phyloP scores from a whole-genome alignment of 169 alveolate species.

The Plasmodium inui region DNA sequence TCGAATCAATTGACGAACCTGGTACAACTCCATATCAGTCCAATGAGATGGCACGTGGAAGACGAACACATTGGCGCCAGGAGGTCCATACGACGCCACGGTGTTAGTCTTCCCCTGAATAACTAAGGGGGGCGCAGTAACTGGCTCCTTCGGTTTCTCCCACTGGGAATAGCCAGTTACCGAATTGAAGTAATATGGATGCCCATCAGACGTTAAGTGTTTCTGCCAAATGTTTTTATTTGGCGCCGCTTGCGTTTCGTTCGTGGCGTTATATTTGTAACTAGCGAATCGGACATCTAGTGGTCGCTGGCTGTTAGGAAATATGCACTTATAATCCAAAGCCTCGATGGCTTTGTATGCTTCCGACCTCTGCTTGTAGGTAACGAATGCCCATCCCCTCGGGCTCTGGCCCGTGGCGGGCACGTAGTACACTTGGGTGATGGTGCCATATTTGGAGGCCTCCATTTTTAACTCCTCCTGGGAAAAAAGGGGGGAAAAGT shows the following conservation, averaged over 20 bases:
- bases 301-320: slow-evolving; percentile 77
- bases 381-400: slow-evolving; percentile 86
- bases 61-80: slow-evolving; percentile 93
- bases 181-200: slow-evolving; percentile 87
- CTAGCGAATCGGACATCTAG: slow-evolving; percentile 68
- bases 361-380: slow-evolving; percentile 74
- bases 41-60: slow-evolving; percentile 94
- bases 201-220: slow-evolving; percentile 88
- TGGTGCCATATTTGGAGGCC: slow-evolving; percentile 78
- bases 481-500: neutral
- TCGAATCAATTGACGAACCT: neutral
- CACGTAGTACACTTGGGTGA: slow-evolving; percentile 80
- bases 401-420: slow-evolving; percentile 79
- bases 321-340: slow-evolving; percentile 77
- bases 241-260: slow-evolving; percentile 62
- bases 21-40: slow-evolving; percentile 88
- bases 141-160: slow-evolving; percentile 89
- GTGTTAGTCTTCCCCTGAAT: slow-evolving; percentile 29
- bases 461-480: slow-evolving; percentile 80
- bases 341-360: slow-evolving; percentile 81
- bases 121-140: slow-evolving; percentile 25
- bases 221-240: slow-evolving; percentile 87
- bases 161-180: slow-evolving; percentile 90
- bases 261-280: slow-evolving; percentile 29
- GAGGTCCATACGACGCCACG: slow-evolving; percentile 89